Evolutionary conservation across 1,139 yeast species (phyloP), one percentile per base, ranked within the genome.

Genomic region (Blastobotrys buckinghamii): DNA sequence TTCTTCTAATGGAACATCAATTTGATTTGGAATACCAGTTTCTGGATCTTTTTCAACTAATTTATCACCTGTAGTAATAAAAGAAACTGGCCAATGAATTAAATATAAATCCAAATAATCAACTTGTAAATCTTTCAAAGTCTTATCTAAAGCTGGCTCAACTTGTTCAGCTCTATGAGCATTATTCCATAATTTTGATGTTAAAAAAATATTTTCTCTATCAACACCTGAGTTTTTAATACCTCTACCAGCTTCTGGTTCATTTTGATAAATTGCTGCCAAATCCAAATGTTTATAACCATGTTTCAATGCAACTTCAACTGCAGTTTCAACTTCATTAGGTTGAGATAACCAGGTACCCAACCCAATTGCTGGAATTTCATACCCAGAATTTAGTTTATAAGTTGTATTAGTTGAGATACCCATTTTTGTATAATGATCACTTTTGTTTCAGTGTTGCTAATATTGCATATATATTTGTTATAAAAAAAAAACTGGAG

Each of bases 101-200:
- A 74, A 61, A 39, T 69, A 56, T 56, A 84, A 70, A 62, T 84
- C 92, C 46, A 84, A 78, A 59, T 84, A 84, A 39, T 81, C 87
- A 56, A 81, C 62, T 1, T 38, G 44, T 56, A 84, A 70, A 59
- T 79, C 79, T 53, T 73, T 61, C 61, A 84, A 71, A 1, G 89
- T 80, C 33, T 64, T 68, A 32, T 78, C 76, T 44, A 84, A 66
- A 0, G 84, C 87, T 33, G 62, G 69, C 29, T 66, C 78, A n/a
- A 81, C 81, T 39, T 63, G 42, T 69, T 63, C 77, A 8, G 84
- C 85, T 32, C 58, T 56, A 55, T 75, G 76, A 9, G 89, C 78
- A 34, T 70, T 69, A 13, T 75, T 74, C 92, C 94, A 85, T 59
- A 84, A 73, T 70, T 87, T 87, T 50, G 95, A 83, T 43, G 85